phyloP scores from a whole-genome alignment of 495 filamentous ascomycete genomes.

The Penicillium parvum region DNA sequence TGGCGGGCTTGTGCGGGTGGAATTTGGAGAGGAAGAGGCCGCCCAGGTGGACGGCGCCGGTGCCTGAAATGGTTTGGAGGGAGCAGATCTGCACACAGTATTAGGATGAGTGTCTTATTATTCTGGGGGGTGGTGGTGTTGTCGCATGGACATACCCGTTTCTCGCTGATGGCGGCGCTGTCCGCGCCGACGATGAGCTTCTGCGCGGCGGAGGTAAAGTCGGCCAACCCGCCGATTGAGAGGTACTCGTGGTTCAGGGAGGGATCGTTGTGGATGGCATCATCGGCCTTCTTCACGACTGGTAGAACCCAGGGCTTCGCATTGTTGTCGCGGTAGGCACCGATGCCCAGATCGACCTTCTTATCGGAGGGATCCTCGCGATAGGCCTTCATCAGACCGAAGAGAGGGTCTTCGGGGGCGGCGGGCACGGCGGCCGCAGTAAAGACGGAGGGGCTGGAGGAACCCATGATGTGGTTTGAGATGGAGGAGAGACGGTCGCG shows the following conservation, averaged over 20 bases:
- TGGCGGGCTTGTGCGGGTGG: conserved; percentile 54
- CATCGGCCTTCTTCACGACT: conserved; percentile 94
- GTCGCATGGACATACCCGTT: conserved; percentile 53
- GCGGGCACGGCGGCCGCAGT: conserved; percentile 74
- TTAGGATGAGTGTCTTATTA: neutral
- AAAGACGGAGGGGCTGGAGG: conserved; percentile 60
- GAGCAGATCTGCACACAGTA: conserved; percentile 37
- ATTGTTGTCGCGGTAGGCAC: conserved; percentile 91
- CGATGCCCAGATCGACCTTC: conserved; percentile 95
- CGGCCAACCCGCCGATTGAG: conserved; percentile 82
- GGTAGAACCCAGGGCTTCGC: conserved; percentile 98
- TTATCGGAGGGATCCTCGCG: conserved; percentile 74
- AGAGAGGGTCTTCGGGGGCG: conserved; percentile 92
- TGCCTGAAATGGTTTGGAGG: conserved; percentile 57
- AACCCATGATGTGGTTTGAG: conserved; percentile 45
- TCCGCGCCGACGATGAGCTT: conserved; percentile 79
- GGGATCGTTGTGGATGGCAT: conserved; percentile 80
- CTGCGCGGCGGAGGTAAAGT: conserved; percentile 82
- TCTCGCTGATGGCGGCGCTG: conserved; percentile 77
- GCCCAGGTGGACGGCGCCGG: conserved; percentile 55
- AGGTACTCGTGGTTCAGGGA: conserved; percentile 96
- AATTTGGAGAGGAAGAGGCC: conserved; percentile 54
- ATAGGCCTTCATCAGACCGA: conserved; percentile 88
- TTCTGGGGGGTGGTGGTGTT: neutral
- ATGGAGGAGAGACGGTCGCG: conserved; percentile 38